Evolutionary conservation across 1,284 basidiomycete genomes (phyloP), one percentile per base, ranked within the genome.

Genomic region (Leccinum brunneo-olivaceum): DNA sequence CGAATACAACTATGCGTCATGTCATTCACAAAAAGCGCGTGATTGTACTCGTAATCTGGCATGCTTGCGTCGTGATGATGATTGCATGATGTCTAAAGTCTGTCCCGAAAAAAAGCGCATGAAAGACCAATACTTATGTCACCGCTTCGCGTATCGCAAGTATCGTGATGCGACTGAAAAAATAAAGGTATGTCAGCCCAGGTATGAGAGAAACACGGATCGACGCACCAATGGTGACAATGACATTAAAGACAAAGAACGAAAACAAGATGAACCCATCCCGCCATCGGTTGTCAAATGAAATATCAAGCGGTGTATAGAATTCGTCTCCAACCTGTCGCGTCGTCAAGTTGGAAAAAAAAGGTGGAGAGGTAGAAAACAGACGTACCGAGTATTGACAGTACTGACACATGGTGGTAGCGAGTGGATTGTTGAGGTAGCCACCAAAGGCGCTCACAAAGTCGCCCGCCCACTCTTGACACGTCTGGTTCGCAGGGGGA

Each of bases 401-500:
- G 59, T 90, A 90, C n/a, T 72, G 71, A 62, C 90, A 92, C 6
- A 55, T 56, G 2, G 58, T 42, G 0, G 77, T 84, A 7, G 73
- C 85, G 39, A 71, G 66, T 0, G 76, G 74, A 62, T 94, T 86
- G 51, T 84, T 73, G 30, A 96, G 63, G 66, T 96, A 96, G 0
- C 90, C 93, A 4, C 81, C 81, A 52, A 76, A 74, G 3, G 64
- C 66, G 3, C 56, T 53, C 6, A 84, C 77, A 57, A 90, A 92
- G 32, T 75, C 71, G 24, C 71, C 66, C 0, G 83, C 89, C 79
- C 83, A 95, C 4, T 75, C 51, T 5, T 52, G 54, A 57, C 91
- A 95, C 0, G 83, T 90, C 61, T 91, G 79, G 6, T 82, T 84
- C 1, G 69, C 51, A 0, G 90, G 90, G 0, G 90, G 84, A 47